Evolutionary conservation across 139 green algal species (phyloP), one percentile per base, ranked within the genome.

Genomic region (Raphidocelis subcapitata): DNA sequence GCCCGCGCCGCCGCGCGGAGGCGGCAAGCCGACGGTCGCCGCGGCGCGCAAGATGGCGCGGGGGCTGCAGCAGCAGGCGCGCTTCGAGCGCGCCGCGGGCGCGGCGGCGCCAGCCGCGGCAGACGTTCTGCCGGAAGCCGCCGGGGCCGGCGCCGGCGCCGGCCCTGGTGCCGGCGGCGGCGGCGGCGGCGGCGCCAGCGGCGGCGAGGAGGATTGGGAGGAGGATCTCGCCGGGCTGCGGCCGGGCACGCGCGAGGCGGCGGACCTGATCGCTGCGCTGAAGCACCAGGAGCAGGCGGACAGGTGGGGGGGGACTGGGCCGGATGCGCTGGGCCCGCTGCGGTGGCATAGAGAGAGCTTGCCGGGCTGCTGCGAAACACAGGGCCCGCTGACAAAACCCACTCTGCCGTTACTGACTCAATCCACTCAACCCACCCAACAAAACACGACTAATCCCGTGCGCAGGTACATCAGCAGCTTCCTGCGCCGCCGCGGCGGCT

Each of bases 381-480:
- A n/a, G n/a, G n/a, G n/a, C n/a, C n/a, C n/a, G n/a, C n/a, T n/a
- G n/a, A n/a, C n/a, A n/a, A n/a, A n/a, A n/a, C n/a, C n/a, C n/a
- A n/a, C n/a, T n/a, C n/a, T n/a, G n/a, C n/a, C n/a, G n/a, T n/a
- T n/a, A n/a, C n/a, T n/a, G n/a, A n/a, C n/a, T n/a, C n/a, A n/a
- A n/a, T n/a, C n/a, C n/a, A n/a, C n/a, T n/a, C n/a, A n/a, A 49
- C 8, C 41, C 41, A 49, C 41, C 41, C 8, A 20, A 8, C 41
- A 8, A 8, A 49, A 8, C 41, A 49, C 41, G 41, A 49, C n/a
- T 35, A 14, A 12, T 33, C 10, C 28, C 1, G 15, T 49, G 24
- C 18, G 18, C 70, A 77, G 70, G 49, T 85, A 85, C 79, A 81
- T 85, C 69, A 79, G 49, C 49, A 73, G 52, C 52, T 85, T 81